Conservation (phyloP, 2,329 filamentous ascomycete genomes). For the Alternaria conjuncta region DNA sequence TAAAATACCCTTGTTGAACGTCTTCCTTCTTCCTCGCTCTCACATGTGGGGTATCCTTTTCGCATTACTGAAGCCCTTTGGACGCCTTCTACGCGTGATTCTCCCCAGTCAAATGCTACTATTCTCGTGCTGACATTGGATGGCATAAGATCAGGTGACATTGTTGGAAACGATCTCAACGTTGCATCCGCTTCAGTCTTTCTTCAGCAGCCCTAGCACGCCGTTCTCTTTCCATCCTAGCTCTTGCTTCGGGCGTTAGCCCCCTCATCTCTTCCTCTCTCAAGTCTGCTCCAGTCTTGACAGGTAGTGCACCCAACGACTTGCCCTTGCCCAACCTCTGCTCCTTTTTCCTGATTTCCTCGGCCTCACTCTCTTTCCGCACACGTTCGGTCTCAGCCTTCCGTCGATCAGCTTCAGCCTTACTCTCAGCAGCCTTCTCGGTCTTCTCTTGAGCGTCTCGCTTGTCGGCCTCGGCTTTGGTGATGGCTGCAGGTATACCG, state of each 20-base stretch:
- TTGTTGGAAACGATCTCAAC: not conserved
- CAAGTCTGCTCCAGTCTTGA: constrained; percentile 79
- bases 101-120: not conserved
- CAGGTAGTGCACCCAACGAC: constrained; percentile 61
- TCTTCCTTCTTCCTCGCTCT: not conserved
- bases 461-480: constrained; percentile 72
- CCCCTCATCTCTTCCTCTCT: constrained; percentile 85
- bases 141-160: not conserved
- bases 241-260: constrained; percentile 84
- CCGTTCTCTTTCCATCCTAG: constrained; percentile 83
- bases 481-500: constrained; percentile 73
- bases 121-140: not conserved
- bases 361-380: constrained; percentile 60
- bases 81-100: not conserved
- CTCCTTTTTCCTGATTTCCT: constrained; percentile 59
- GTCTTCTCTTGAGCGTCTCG: constrained; percentile 73
- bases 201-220: constrained; percentile 92
- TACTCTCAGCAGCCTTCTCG: constrained; percentile 71
- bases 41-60: not conserved
- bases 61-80: not conserved
- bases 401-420: constrained; percentile 65
- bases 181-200: constrained; percentile 67
- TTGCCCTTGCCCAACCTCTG: constrained; percentile 56
- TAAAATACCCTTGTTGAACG: not conserved
- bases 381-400: constrained; percentile 77